Base-by-base conservation (phyloP, 2,329 filamentous ascomycete species). In the Xylaria multiplex region DNA sequence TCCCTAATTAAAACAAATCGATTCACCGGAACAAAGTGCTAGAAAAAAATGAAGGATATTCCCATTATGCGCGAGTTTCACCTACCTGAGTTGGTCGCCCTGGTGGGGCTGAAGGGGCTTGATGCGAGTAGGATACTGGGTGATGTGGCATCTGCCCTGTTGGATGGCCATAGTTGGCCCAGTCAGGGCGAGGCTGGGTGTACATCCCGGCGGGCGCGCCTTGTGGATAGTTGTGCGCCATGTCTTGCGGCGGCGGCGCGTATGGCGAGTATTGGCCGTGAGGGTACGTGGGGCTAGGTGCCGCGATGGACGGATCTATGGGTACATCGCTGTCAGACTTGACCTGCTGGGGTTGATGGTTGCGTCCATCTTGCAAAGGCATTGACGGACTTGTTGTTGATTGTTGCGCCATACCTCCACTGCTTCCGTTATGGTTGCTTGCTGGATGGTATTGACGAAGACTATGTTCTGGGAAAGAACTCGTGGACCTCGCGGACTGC, bases 271-370 rank as follows among this genome's bases (percentile, higher is more conserved):
- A 96, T 79, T 91, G 90, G 69, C 85, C 83, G 75, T 93, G 91
- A 74, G 92, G 88, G 79, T 97, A 97, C 75, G 93, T 94, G 67
- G 95, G 94, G 86, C 93, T 97, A 78, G 93, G 92, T 76, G 92
- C 90, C 81, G 93, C 92, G 80, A 97, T 97, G 81, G 93, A 96
- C 77, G 94, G 93, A 96, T 97, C 95, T 97, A 97, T 94, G 91
- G 93, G 93, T 85, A 96, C 89, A 90, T 93, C 91, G 88, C 87
- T 88, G 93, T 97, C 92, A 97, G 94, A 96, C 83, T 93, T 94
- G 83, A 90, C 87, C 86, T 88, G 85, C 80, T 87, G 85, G 84
- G 88, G 86, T 84, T 90, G 90, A 90, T 91, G 89, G 87, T 85
- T 90, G 84, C 86, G 85, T 78, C 81, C 91, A 93, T 93, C 91